Base-by-base conservation (phyloP, 2,329 filamentous ascomycete species). In the Rhytidhysteron rufulum region DNA sequence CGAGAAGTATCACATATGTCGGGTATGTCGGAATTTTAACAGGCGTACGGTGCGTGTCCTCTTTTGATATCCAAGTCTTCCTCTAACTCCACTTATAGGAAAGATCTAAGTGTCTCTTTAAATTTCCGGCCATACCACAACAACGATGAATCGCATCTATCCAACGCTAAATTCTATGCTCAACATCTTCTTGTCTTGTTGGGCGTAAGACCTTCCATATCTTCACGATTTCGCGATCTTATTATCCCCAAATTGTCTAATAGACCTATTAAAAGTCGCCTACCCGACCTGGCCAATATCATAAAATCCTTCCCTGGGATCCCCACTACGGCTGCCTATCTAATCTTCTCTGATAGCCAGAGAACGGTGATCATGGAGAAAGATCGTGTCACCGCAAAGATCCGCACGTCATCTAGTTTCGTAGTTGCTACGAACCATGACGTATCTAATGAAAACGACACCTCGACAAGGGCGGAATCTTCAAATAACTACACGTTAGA, bases 381-480 rank as follows among this genome's bases (percentile, higher is more conserved):
- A 51, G 78, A 82, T 49, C 67, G 72, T 39, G 34, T 51, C 3
- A 69, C 57, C 1, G 76, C 73, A 3, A 64, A 63, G 1, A 50
- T 73, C 5, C 65, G 68, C n/a, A 63, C 62, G 1, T 73, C 71
- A 2, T 55, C 57, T 1, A 62, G 69, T 2, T 82, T 83, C 51
- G 71, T 82, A 27, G 67, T 73, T 3, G 68, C 71, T 9, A 80
- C 78, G 1, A 83, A 83, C 51, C 74, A 78, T 53, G 77, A 82
- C 19, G 51, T 37, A 8, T 39, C 41, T 5, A 46, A 51, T 22
- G 51, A 57, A 37, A 31, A 19, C 5, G 20, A 54, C 4, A 40
- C 50, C 0, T 27, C 44, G 19, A 33, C 50, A 15, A 34, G 39
- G 21, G 40, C 29, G 20, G 49, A 39, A 33, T 42, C 21, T 2